Evolutionary conservation across 2,329 filamentous ascomycete genomes (phyloP), one percentile per base, ranked within the genome.

Genomic region (Alternaria tenuissima): DNA sequence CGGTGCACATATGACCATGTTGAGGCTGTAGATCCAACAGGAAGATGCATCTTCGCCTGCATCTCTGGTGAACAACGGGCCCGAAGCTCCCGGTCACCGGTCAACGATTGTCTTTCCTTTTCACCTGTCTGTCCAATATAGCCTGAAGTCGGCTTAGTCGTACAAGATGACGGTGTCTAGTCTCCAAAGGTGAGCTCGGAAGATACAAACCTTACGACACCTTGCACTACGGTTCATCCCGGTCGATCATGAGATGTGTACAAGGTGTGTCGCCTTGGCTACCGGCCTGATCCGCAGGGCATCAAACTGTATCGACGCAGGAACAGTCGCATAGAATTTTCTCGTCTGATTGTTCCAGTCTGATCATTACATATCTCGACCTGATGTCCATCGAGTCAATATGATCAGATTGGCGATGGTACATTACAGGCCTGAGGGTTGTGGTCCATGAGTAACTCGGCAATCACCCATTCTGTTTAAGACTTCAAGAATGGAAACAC

Each of bases 41-140:
- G 30, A 30, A n/a, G 18, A 24, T 55, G 52, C 55, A 39, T 46
- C 18, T 51, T 56, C 44, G 48, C 60, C 57, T 57, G 47, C 55
- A 51, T 66, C 12, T 41, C 48, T 61, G 58, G 47, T 57, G 54
- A 61, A 41, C 57, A 36, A n/a, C 34, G 46, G 34, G 12, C 47
- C 41, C 42, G 36, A 18, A 49, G 47, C 11, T 52, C 5, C 18
- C 46, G 55, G 22, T 28, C 18, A 20, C 51, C 49, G 22, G 46
- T 22, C 12, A 32, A 11, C 3, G 38, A 2, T 34, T 7, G 9
- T 48, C 5, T 16, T 24, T 34, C 7, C 12, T 48, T 22, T 7
- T 14, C 46, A n/a, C 46, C 18, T 22, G 46, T 16, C 12, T 16
- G 4, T 18, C 2, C 18, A 9, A 48, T 7, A 34, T 9, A 48